phyloP scores from a whole-genome alignment of 2,329 filamentous ascomycete species.

The Fusarium stilboides region DNA sequence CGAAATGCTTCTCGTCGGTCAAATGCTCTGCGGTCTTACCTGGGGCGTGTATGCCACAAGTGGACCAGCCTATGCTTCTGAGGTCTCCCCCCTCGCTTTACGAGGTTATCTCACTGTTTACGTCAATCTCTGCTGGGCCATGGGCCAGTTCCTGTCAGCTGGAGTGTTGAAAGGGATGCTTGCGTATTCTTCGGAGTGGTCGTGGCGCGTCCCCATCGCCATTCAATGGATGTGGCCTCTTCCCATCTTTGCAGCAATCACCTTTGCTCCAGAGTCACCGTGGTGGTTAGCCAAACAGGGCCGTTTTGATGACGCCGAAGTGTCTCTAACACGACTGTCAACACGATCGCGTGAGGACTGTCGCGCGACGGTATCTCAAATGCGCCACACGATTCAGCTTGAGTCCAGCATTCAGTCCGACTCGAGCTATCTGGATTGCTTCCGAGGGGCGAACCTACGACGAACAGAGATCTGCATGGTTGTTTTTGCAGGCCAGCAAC shows the following conservation, averaged over 20 bases:
- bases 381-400: conserved; percentile 69
- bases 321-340: conserved; percentile 49
- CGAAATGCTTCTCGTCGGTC: conserved; percentile 59
- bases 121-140: conserved; percentile 60
- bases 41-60: conserved; percentile 62
- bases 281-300: conserved; percentile 53
- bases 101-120: conserved; percentile 59
- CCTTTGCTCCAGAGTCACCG: conserved; percentile 54
- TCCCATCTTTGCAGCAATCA: conserved; percentile 48
- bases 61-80: conserved; percentile 60
- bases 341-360: conserved; percentile 61
- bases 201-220: conserved; percentile 56
- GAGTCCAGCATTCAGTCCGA: conserved; percentile 59
- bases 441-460: conserved; percentile 62
- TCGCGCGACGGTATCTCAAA: conserved; percentile 70
- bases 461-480: conserved; percentile 62
- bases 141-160: conserved; percentile 58
- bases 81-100: conserved; percentile 60
- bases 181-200: conserved; percentile 46
- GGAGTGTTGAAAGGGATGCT: conserved; percentile 43
- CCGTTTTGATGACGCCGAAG: conserved; percentile 48
- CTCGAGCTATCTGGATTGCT: conserved; percentile 62
- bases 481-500: conserved; percentile 59
- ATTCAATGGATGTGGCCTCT: conserved; percentile 57
- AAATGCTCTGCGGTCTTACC: conserved; percentile 61